phyloP scores from a whole-genome alignment of 306 rosid species.

The Cucumis cinereus region DNA sequence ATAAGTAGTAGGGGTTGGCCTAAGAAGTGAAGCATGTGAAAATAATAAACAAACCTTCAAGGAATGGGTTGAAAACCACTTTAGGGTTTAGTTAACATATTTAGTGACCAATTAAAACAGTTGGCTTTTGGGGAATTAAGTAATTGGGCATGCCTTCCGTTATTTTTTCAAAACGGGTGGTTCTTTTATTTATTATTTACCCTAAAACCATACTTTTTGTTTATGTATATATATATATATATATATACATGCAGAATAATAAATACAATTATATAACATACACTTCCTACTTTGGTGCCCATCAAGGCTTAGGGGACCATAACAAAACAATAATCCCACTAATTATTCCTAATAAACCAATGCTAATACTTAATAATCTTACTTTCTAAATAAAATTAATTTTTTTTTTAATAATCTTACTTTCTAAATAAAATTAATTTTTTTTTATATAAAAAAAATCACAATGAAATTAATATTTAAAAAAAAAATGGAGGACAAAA shows the following conservation, averaged over 20 bases:
- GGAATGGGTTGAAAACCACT: not conserved
- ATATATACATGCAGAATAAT: too few relatives aligned
- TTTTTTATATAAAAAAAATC: too few relatives aligned
- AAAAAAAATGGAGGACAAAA: too few relatives aligned
- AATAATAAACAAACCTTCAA: not conserved
- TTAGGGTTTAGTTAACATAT: not conserved
- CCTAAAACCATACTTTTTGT: not conserved
- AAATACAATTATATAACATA: not conserved
- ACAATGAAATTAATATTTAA: too few relatives aligned
- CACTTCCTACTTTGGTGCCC: not conserved
- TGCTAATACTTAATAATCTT: not conserved
- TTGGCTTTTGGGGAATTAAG: too few relatives aligned
- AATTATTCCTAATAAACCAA: not conserved
- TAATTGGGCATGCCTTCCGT: not conserved
- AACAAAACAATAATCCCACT: not conserved
- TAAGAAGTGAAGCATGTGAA: not conserved
- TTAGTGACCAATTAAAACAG: not conserved
- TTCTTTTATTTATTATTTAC: not conserved
- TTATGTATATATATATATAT: too few relatives aligned
- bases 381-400: too few relatives aligned
- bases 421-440: too few relatives aligned
- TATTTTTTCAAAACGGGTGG: not conserved
- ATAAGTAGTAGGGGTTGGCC: too few relatives aligned
- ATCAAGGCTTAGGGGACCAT: not conserved
- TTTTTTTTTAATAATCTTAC: too few relatives aligned